Conservation (phyloP, 2,329 filamentous ascomycete genomes). For the Lojkania enalia region DNA sequence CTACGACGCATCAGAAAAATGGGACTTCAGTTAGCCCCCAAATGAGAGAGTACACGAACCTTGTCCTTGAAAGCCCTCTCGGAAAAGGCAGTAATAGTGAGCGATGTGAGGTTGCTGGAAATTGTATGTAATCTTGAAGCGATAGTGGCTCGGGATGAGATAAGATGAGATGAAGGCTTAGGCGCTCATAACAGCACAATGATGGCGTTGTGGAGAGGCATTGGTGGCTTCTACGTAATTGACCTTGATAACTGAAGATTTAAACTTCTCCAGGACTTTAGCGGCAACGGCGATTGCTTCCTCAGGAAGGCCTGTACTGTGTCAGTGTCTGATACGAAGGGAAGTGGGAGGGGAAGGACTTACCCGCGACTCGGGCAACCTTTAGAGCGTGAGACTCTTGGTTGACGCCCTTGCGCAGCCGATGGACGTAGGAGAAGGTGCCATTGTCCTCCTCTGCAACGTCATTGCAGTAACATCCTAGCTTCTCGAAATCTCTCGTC, state of each 20-base stretch:
- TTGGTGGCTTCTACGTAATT: not conserved
- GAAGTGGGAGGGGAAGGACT: slow-evolving; percentile 8
- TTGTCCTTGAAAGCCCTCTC: too few species aligned
- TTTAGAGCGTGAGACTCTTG: slow-evolving; percentile 88
- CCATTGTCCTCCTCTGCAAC: slow-evolving; percentile 69
- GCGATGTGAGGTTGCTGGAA: too few species aligned
- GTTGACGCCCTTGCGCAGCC: slow-evolving; percentile 79
- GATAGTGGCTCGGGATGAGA: too few species aligned
- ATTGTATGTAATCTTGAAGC: too few species aligned
- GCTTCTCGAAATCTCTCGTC: slow-evolving; percentile 59
- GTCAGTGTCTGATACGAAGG: slow-evolving; percentile 9
- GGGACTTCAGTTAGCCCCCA: too few species aligned
- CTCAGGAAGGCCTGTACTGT: slow-evolving; percentile 64
- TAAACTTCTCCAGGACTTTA: slow-evolving; percentile 54
- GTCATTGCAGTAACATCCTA: slow-evolving; percentile 87
- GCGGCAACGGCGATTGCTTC: slow-evolving; percentile 70
- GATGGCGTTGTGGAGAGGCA: too few species aligned
- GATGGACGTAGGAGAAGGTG: slow-evolving; percentile 83
- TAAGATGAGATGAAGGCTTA: too few species aligned
- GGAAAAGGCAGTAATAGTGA: too few species aligned
- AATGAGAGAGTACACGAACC: too few species aligned
- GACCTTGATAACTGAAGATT: slow-evolving; percentile 3
- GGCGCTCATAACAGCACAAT: too few species aligned
- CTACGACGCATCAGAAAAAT: too few species aligned
- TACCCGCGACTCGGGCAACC: slow-evolving; percentile 81